A percentile compares a stretch with the other conserved stretches of the same genome.
These are phyloP conservation scores for Multifurca ochricompacta DNA, from an alignment of 768 basidiomycete species.

Conservation along the genomic window DNA sequence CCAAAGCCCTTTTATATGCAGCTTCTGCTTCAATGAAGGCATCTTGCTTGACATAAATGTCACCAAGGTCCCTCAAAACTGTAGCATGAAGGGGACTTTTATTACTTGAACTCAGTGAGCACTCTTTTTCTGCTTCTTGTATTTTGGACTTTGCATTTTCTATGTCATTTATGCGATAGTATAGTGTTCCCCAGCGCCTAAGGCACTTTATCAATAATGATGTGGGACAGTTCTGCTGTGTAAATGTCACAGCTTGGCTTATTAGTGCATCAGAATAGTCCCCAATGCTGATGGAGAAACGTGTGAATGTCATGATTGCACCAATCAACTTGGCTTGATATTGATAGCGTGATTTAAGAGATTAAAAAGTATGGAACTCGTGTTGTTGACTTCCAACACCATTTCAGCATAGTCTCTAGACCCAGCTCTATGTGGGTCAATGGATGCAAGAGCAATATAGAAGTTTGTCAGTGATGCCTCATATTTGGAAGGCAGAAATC, in stretches of 20 bases:
- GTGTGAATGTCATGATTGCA: neutral
- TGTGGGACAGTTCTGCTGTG: neutral
- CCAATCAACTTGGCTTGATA: neutral
- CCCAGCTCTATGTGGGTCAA: neutral
- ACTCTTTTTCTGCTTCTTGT: too few relatives aligned
- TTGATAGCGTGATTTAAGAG: neutral
- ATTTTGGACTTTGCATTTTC: neutral
- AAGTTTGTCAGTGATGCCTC: too few relatives aligned
- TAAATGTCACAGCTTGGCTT: neutral
- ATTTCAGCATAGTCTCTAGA: neutral
- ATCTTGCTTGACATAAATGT: neutral
- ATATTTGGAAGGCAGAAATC: too few relatives aligned
- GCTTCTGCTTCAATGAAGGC: neutral
- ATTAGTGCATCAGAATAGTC: neutral
- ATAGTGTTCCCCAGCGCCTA: neutral
- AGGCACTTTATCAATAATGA: too few relatives aligned
- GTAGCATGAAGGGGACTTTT: neutral
- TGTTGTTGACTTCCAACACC: neutral
- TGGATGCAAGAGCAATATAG: too few relatives aligned
- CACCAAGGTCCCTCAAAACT: neutral
- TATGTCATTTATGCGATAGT: neutral
- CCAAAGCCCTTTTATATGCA: neutral
- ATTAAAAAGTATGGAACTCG: neutral
- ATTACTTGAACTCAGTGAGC: neutral
- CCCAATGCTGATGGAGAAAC: slow-evolving; percentile 1